Percentiles rank a stretch among this genome's conserved stretches.
These are phyloP conservation scores for Aspergillus floridensis DNA, from an alignment of 2,329 filamentous ascomycete species.

Conservation along the genomic window DNA sequence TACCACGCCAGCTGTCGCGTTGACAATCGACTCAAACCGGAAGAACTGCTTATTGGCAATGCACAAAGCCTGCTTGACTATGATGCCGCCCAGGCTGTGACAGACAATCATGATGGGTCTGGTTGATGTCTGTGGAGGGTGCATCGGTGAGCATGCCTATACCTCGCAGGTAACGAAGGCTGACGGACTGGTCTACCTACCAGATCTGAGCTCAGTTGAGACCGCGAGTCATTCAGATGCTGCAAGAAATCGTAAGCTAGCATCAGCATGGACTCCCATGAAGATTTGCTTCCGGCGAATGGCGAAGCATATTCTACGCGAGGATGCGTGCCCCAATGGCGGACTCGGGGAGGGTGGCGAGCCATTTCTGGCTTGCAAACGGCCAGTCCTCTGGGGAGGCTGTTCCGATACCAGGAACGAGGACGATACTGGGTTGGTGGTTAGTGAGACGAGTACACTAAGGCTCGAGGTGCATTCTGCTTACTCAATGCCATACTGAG, in stretches of 20 bases:
- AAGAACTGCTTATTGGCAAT: conserved; percentile 7
- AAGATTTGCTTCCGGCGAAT: not conserved
- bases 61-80: not conserved
- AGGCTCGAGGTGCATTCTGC: too few species aligned
- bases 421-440: too few species aligned
- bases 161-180: too few species aligned
- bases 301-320: conserved; percentile 7
- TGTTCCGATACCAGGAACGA: not conserved
- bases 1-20: conserved; percentile 3
- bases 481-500: too few species aligned
- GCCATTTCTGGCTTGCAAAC: conserved; percentile 3
- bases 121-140: too few species aligned
- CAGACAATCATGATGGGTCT: too few species aligned
- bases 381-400: not conserved
- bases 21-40: conserved; percentile 3
- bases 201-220: not conserved
- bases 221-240: not conserved
- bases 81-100: too few species aligned
- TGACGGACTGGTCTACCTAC: too few species aligned
- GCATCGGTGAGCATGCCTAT: too few species aligned
- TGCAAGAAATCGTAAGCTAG: conserved; percentile 5
- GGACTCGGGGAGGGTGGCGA: not conserved
- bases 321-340: not conserved
- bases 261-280: conserved; percentile 9
- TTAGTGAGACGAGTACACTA: too few species aligned